Conservation (phyloP, 1,284 basidiomycete genomes). For the Lentinula novae-zelandiae region DNA sequence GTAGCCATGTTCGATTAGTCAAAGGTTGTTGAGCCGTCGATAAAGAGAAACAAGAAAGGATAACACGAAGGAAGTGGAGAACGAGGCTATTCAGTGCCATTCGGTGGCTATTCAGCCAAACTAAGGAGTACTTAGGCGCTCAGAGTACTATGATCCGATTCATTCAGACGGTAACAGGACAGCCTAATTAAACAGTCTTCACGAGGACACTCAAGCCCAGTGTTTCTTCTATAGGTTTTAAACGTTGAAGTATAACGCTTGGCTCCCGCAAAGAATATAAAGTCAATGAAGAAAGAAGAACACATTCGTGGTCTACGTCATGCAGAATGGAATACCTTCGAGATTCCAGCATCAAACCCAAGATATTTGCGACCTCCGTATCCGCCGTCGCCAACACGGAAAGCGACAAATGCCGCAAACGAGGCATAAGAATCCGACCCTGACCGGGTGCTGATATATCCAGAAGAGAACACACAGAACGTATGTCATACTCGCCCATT, state of each 20-base stretch:
- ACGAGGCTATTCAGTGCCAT: no score
- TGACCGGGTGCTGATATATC: neutral
- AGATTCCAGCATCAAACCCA: slow-evolving; percentile 1
- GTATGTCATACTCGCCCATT: neutral
- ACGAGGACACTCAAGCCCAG: neutral
- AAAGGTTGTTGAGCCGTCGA: neutral
- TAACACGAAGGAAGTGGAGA: neutral
- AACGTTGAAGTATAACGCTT: neutral
- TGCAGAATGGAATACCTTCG: neutral
- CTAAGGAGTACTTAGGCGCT: no score
- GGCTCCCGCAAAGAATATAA: neutral
- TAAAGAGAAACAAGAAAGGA: neutral
- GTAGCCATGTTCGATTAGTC: neutral
- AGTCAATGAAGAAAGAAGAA: neutral
- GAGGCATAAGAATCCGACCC: neutral
- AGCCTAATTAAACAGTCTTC: neutral
- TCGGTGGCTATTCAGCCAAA: no score
- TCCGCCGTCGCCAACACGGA: neutral
- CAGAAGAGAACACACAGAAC: neutral
- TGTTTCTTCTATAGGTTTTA: neutral
- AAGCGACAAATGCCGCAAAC: neutral
- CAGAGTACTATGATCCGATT: no score
- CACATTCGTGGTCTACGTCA: neutral
- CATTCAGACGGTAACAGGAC: no score
- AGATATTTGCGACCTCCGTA: neutral